Conservation (phyloP, 345 rosid genomes). For the Boechera stricta region DNA sequence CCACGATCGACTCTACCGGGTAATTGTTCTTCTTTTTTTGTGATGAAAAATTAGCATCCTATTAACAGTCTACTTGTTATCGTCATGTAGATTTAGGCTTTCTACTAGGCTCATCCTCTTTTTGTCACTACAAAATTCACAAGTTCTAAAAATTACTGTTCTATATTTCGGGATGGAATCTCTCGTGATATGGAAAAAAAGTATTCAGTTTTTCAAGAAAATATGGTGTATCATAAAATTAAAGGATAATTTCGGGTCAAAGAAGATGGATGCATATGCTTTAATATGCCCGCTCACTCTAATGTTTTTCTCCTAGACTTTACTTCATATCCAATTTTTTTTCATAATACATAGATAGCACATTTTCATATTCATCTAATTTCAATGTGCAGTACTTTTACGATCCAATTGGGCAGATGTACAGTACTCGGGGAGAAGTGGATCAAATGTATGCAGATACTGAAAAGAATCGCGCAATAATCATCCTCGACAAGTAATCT, state of each 20-base stretch:
- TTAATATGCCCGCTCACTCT: too few relatives aligned
- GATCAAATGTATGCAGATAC: not conserved
- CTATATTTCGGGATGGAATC: too few relatives aligned
- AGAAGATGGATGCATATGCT: not conserved
- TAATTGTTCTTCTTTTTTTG: not conserved
- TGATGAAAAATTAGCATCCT: not conserved
- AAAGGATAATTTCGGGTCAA: not conserved
- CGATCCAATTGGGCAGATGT: slow-evolving; percentile 26
- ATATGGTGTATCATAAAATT: not conserved
- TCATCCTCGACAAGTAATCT: slow-evolving; percentile 16
- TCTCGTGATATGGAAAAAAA: too few relatives aligned
- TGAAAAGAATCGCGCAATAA: not conserved
- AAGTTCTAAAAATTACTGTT: not conserved
- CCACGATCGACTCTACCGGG: slow-evolving; percentile 15
- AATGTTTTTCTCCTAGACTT: too few relatives aligned
- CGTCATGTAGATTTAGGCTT: not conserved
- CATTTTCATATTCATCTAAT: not conserved
- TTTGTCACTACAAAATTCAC: not conserved
- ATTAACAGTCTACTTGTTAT: not conserved
- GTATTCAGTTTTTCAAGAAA: not conserved
- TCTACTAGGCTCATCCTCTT: not conserved
- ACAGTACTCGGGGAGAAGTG: not conserved
- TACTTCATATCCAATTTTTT: too few relatives aligned
- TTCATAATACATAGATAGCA: not conserved
- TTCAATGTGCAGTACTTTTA: slow-evolving; percentile 35